Base-by-base conservation (phyloP, 2,329 filamentous ascomycete genomes). In the Sporothrix brasiliensis region DNA sequence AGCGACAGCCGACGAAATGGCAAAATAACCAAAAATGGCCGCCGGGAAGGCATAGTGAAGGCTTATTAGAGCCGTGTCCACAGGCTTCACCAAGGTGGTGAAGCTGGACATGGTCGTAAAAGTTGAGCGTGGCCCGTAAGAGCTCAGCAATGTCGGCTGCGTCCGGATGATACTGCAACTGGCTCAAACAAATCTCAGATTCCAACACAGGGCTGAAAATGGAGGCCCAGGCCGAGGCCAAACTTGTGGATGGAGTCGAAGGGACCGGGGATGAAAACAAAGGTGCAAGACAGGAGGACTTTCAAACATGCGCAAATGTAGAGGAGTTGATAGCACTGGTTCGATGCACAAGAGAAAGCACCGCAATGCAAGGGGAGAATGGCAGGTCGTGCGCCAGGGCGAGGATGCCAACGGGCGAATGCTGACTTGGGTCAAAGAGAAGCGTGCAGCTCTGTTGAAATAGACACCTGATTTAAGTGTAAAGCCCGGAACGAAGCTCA, bases 41-140 rank as follows among this genome's bases (percentile, higher is more conserved):
- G 84, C 81, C 13, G 89, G 88, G 73, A 87, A 89, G 10, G 82
- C 78, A 77, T 90, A 90, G 78, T 87, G 86, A 58, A 90, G 79
- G 60, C 73, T 70, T 61, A 79, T 77, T 69, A 84, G 77, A 72
- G 80, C 78, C 71, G 74, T 71, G 21, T 78, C 75, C 47, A 77
- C 68, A 10, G 77, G 74, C 34, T 61, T 69, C 10, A 58, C 56
- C 52, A 71, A 69, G 2, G 49, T 24, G 24, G 21, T 41, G 50
- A 67, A 50, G 44, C 24, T 50, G 44, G 61, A 65, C 61, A 65
- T 65, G 19, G 44, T 50, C 24, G 61, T 3, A n/a, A 10, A 30
- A 9, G 16, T 16, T 21, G 41, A 21, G 16, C n/a, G 41, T 9
- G 16, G 24, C 16, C n/a, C 6, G 44, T 50, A 24, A 50, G 5